These are phyloP conservation scores for Tuber microsphaerosporum DNA, from an alignment of 495 filamentous ascomycete genomes.

Conservation along the genomic window DNA sequence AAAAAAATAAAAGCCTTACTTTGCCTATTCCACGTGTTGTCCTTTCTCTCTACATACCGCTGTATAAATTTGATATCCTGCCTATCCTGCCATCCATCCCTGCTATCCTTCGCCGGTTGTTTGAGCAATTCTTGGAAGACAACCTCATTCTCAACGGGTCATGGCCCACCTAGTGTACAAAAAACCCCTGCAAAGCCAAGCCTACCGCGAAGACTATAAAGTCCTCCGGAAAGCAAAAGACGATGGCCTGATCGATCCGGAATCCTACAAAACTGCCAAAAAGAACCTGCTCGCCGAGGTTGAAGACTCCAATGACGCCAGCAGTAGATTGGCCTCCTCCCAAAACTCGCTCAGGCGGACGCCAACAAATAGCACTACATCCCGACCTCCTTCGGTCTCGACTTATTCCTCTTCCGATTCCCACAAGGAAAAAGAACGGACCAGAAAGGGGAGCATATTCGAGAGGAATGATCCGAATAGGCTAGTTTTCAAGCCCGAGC, in stretches of 20 bases:
- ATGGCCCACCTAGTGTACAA: conserved; percentile 41
- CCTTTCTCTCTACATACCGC: background rate
- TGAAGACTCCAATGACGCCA: background rate
- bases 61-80: background rate
- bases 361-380: background rate
- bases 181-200: conserved; percentile 32
- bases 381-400: conserved; percentile 8
- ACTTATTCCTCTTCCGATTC: conserved; percentile 7
- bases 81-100: background rate
- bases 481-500: conserved; percentile 28
- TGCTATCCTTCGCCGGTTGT: background rate
- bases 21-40: background rate
- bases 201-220: conserved; percentile 31
- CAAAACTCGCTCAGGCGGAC: background rate
- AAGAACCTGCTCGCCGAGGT: conserved; percentile 14
- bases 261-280: conserved; percentile 29
- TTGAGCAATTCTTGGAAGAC: background rate
- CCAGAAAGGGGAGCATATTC: conserved; percentile 35
- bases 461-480: conserved; percentile 31
- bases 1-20: background rate
- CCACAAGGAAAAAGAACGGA: conserved; percentile 2
- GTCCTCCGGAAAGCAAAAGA: conserved; percentile 25
- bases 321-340: background rate
- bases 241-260: conserved; percentile 18
- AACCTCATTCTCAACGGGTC: background rate